A percentile compares a stretch with the other conserved stretches of the same genome.
Evolutionary conservation across 768 basidiomycete species (phyloP).

Genomic region (Rubroboletus satanas): DNA sequence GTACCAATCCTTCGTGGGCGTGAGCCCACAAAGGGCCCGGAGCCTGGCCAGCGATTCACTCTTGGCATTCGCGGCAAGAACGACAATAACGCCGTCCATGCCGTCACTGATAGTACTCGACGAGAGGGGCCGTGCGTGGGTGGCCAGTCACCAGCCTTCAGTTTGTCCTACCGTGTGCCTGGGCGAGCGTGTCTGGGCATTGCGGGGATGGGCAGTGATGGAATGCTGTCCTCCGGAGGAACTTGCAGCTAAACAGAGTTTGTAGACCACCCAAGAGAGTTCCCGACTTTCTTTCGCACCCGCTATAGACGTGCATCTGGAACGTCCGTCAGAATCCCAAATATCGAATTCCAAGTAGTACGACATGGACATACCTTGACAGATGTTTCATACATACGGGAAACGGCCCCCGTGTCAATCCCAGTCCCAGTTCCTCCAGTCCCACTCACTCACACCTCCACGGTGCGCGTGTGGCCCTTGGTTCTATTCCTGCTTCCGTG

Average conservation of each 20-base stretch:
- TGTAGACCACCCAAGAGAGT: background rate
- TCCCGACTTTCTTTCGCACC: background rate
- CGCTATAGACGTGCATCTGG: background rate
- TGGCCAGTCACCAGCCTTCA: background rate
- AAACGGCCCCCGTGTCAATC: conserved; percentile 3
- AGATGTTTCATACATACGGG: conserved; percentile 11
- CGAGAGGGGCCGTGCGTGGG: conserved; percentile 5
- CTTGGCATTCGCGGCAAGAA: conserved; percentile 13
- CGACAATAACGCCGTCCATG: conserved; percentile 1
- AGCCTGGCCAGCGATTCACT: background rate
- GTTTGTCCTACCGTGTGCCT: conserved; percentile 3
- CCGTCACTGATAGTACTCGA: conserved; percentile 7
- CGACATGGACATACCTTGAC: background rate
- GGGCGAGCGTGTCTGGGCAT: background rate
- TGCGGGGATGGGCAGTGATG: conserved; percentile 7
- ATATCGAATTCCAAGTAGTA: conserved; percentile 11
- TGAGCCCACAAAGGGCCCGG: background rate
- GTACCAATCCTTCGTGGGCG: background rate
- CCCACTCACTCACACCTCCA: background rate
- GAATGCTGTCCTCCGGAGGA: background rate
- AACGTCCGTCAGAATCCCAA: background rate
- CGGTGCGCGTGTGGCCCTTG: background rate
- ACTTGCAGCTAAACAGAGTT: background rate
- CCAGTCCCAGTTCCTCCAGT: background rate
- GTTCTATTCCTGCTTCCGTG: background rate